These are phyloP conservation scores for Chaetomium fimeti DNA, from an alignment of 495 filamentous ascomycete species.

Conservation along the genomic window DNA sequence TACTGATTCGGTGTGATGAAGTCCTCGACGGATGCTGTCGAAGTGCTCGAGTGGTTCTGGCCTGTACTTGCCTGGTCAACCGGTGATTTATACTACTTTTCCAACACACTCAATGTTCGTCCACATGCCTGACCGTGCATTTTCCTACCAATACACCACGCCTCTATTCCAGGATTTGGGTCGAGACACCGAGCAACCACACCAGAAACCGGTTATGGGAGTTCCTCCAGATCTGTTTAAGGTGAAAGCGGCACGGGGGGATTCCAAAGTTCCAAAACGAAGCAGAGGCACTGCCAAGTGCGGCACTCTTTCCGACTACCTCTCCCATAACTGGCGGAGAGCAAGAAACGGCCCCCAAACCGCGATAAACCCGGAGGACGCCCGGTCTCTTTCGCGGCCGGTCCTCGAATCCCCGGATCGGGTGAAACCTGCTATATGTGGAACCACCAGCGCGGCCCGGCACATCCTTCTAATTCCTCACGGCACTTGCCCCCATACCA, in stretches of 20 bases:
- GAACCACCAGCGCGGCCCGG: background rate
- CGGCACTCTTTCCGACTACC: background rate
- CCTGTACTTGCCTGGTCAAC: background rate
- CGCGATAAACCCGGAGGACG: no score
- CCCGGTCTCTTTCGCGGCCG: background rate
- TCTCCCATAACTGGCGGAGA: background rate
- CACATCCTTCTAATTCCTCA: background rate
- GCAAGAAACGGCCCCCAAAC: background rate
- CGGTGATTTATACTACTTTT: background rate
- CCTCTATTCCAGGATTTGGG: no score
- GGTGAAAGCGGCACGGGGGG: no score
- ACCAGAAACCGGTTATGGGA: no score
- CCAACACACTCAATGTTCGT: no score
- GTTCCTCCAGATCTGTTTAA: no score
- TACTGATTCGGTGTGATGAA: background rate
- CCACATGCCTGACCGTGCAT: no score
- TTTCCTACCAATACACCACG: no score
- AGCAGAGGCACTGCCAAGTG: no score
- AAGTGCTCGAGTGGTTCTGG: background rate
- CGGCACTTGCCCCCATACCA: background rate
- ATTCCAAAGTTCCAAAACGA: no score
- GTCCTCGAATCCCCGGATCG: background rate
- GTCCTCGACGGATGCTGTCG: background rate
- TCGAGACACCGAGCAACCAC: no score
- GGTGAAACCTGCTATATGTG: background rate